phyloP scores from a whole-genome alignment of 352 stramenopile genomes.

The Plasmopara viticola region DNA sequence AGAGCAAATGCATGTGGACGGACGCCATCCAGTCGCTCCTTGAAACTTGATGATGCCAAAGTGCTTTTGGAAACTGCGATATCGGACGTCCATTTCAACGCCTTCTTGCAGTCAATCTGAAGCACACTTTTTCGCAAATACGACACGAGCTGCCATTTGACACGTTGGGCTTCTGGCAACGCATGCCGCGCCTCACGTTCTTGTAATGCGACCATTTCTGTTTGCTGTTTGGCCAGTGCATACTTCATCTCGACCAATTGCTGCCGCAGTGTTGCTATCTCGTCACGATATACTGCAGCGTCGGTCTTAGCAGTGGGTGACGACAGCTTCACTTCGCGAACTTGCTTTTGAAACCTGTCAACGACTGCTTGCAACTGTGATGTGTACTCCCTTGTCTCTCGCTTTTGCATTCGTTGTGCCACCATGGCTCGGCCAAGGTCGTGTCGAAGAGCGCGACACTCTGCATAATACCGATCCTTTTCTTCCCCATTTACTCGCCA shows the following conservation, averaged over 20 bases:
- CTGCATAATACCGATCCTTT: conserved; percentile 63
- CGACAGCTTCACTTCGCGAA: conserved; percentile 33
- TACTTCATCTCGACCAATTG: conserved; percentile 68
- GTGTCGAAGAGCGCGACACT: conserved; percentile 56
- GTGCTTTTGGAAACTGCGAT: conserved; percentile 14
- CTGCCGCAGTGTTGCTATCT: conserved; percentile 48
- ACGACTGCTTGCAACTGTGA: conserved; percentile 46
- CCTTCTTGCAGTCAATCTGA: conserved; percentile 47
- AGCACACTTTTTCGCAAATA: conserved; percentile 61
- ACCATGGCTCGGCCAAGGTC: conserved; percentile 48
- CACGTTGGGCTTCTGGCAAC: conserved; percentile 49
- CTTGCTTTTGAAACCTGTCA: conserved; percentile 51
- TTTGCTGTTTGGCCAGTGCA: conserved; percentile 50
- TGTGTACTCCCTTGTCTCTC: conserved; percentile 30
- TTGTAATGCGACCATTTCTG: conserved; percentile 56
- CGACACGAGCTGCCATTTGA: conserved; percentile 57
- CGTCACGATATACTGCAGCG: conserved; percentile 18
- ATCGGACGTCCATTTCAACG: conserved; percentile 10
- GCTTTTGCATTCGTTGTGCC: conserved; percentile 40
- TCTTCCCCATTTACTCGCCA: conserved; percentile 49
- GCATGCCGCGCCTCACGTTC: conserved; percentile 59
- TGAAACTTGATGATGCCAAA: conserved; percentile 25
- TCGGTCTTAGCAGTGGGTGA: conserved; percentile 8
- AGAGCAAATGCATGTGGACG: conserved; percentile 54
- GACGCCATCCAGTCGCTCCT: conserved; percentile 60